Conservation (phyloP, 768 basidiomycete genomes). For the Pulveroboletus sp. region DNA sequence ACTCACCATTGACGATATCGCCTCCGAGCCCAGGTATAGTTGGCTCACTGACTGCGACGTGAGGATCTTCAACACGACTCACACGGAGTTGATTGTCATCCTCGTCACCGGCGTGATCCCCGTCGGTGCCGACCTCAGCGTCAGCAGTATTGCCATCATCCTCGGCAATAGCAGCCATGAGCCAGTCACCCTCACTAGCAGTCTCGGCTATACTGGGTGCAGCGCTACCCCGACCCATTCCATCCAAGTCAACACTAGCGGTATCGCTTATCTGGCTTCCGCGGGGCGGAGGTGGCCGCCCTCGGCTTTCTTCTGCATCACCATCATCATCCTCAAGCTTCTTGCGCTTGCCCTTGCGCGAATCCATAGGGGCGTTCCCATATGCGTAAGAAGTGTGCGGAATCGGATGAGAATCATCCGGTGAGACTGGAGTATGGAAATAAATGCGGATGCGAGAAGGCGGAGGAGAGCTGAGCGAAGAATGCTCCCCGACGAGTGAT, state of each 20-base stretch:
- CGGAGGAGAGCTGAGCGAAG: slow-evolving; percentile 41
- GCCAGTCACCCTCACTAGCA: slow-evolving; percentile 76
- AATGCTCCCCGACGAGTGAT: slow-evolving; percentile 25
- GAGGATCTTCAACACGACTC: slow-evolving; percentile 39
- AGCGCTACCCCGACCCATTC: slow-evolving; percentile 54
- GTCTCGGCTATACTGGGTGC: slow-evolving; percentile 64
- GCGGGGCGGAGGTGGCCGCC: slow-evolving; percentile 57
- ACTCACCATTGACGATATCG: slow-evolving; percentile 51
- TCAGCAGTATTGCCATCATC: slow-evolving; percentile 56
- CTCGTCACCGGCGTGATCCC: slow-evolving; percentile 42
- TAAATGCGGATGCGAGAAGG: slow-evolving; percentile 87
- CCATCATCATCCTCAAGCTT: slow-evolving; percentile 87
- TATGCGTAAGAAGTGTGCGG: slow-evolving; percentile 48
- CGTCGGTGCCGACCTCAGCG: slow-evolving; percentile 56
- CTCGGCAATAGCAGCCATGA: slow-evolving; percentile 83
- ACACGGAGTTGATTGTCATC: slow-evolving; percentile 44
- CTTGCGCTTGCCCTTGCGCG: slow-evolving; percentile 80
- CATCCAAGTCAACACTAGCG: slow-evolving; percentile 53
- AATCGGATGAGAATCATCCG: slow-evolving; percentile 75
- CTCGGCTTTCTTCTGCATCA: slow-evolving; percentile 69
- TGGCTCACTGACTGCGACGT: slow-evolving; percentile 32
- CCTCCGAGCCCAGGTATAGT: slow-evolving; percentile 33
- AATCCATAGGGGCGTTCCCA: slow-evolving; percentile 48
- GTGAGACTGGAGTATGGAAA: slow-evolving; percentile 84
- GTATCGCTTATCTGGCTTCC: slow-evolving; percentile 47